Conservation (phyloP, 257 asterid species). For the Solanum pimpinellifolium region DNA sequence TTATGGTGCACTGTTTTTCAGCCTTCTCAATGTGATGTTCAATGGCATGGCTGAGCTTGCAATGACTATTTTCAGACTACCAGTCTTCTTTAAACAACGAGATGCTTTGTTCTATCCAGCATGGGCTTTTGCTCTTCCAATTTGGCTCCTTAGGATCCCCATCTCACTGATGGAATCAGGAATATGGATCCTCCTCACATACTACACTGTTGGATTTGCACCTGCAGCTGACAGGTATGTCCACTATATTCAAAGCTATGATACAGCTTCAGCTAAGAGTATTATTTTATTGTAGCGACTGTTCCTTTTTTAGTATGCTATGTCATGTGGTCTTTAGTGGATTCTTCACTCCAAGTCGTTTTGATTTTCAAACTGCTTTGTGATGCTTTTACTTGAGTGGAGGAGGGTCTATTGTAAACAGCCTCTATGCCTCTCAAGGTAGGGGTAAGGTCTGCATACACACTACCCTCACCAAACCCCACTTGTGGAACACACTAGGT, state of each 20-base stretch:
- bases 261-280: neutral
- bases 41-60: slow-evolving; percentile 72
- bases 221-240: slow-evolving; percentile 52
- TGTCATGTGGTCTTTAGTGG: neutral
- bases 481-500: neutral
- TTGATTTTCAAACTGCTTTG: neutral
- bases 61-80: slow-evolving; percentile 55
- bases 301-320: neutral
- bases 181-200: slow-evolving; percentile 58
- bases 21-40: slow-evolving; percentile 63
- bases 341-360: neutral
- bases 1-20: slow-evolving; percentile 57
- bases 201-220: slow-evolving; percentile 66
- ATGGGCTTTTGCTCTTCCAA: slow-evolving; percentile 65
- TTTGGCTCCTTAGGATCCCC: slow-evolving; percentile 60
- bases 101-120: slow-evolving; percentile 59
- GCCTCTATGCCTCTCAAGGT: neutral
- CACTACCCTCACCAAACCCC: neutral
- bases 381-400: neutral
- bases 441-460: neutral
- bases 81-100: slow-evolving; percentile 58
- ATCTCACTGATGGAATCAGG: slow-evolving; percentile 49
- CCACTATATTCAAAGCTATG: neutral
- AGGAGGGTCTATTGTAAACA: neutral
- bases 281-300: neutral